A percentile compares a stretch with the other conserved stretches of the same genome.
Conservation (phyloP, 306 rosid genomes). For the Prunus salicina region DNA sequence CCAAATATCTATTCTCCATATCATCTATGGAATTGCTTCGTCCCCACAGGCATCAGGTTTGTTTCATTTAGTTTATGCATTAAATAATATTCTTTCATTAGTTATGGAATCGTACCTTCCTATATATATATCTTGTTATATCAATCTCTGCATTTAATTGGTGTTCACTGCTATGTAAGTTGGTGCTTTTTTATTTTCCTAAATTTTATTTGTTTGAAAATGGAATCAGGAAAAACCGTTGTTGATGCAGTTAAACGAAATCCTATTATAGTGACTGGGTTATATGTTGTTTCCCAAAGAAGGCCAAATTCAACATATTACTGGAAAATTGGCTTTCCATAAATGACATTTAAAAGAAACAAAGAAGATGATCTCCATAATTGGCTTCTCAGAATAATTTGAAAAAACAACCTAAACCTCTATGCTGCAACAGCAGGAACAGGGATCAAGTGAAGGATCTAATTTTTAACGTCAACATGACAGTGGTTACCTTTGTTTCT, state of each 20-base stretch:
- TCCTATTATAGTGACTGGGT: neutral
- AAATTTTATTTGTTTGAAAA: neutral
- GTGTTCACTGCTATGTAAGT: neutral
- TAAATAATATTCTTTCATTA: neutral
- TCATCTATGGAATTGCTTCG: constrained; percentile 48
- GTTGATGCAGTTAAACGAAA: neutral
- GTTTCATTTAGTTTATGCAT: neutral
- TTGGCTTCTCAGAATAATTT: neutral
- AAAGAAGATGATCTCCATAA: neutral
- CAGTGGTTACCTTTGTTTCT: neutral
- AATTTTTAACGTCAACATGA: neutral
- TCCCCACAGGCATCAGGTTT: constrained; percentile 66
- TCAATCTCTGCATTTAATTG: neutral
- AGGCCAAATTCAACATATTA: neutral
- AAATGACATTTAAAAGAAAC: neutral
- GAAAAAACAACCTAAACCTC: neutral
- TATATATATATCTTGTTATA: neutral
- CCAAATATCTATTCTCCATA: constrained; percentile 46
- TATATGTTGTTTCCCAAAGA: neutral
- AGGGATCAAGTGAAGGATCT: neutral
- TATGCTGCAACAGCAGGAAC: neutral
- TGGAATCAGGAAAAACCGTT: neutral
- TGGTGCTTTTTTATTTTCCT: neutral
- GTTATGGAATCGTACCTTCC: neutral
- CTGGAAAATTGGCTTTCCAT: neutral